phyloP scores from a whole-genome alignment of 2,329 filamentous ascomycete species.

The Cytospora piceae region DNA sequence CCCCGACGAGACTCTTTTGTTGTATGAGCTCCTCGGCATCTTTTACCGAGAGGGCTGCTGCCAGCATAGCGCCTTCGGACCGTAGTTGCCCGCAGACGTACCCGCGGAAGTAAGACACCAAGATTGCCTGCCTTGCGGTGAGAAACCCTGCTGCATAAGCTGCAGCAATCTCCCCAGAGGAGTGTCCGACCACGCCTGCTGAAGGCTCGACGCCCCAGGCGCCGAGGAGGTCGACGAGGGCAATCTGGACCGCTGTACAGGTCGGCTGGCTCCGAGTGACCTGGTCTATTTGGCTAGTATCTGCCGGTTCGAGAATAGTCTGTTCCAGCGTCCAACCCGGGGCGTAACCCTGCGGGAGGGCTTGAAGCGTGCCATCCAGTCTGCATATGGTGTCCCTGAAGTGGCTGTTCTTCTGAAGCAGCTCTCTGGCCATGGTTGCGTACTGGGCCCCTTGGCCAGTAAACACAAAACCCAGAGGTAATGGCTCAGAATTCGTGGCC shows the following conservation, averaged over 20 bases:
- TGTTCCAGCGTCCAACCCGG: slow-evolving; percentile 37
- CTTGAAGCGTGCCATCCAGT: background rate
- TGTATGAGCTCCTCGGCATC: slow-evolving; percentile 6
- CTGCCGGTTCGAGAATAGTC: slow-evolving; percentile 31
- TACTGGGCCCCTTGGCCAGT: slow-evolving; percentile 43
- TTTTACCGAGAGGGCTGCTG: background rate
- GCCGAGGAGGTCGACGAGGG: slow-evolving; percentile 37
- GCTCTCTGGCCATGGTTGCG: slow-evolving; percentile 34
- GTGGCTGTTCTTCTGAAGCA: slow-evolving; percentile 31
- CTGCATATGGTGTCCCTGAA: slow-evolving; percentile 23
- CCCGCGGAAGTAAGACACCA: slow-evolving; percentile 32
- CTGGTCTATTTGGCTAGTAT: slow-evolving; percentile 32
- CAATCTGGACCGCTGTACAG: slow-evolving; percentile 43
- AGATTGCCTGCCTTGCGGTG: slow-evolving; percentile 27
- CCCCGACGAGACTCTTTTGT: background rate
- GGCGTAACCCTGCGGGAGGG: slow-evolving; percentile 21
- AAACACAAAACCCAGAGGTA: slow-evolving; percentile 36
- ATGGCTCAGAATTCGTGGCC: background rate
- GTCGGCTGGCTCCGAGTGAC: slow-evolving; percentile 35
- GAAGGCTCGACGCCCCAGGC: slow-evolving; percentile 30
- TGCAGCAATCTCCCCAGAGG: slow-evolving; percentile 35
- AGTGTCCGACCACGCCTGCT: slow-evolving; percentile 33
- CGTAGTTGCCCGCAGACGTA: background rate
- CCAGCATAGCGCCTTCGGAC: slow-evolving; percentile 9
- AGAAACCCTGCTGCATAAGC: slow-evolving; percentile 33